Evolutionary conservation across 441 rosid species (phyloP), one percentile per base, ranked within the genome.

Genomic region (Macaranga tanarius): DNA sequence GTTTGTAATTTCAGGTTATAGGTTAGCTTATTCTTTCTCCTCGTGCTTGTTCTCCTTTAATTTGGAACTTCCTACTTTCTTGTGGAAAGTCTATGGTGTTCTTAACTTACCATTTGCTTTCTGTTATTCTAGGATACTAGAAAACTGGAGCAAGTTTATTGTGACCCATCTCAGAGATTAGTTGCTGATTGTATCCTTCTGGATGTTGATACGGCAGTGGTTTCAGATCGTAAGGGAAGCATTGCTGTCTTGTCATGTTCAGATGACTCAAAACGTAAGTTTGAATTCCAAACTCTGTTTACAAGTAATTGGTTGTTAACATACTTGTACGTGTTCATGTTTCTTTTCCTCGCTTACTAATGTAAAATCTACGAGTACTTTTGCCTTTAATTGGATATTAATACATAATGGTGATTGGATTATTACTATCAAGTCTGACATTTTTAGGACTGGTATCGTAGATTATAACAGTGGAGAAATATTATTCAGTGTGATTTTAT

Each of bases 161-260:
- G 91, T 87, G 99, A 95, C 81, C 99, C 99, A 77, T 89, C 93
- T 23, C 99, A 91, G 83, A 86, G 99, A 77, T 87, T 95, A 77
- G 97, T 95, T 82, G 99, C 95, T 81, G 98, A 89, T 79, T 95
- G 99, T 80, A 71, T 87, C 79, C 94, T 95, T 59, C 84, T 85
- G 85, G 96, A 92, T 77, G 86, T 70, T 67, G 86, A 93, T 80
- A 91, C 96, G 10, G 97, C 93, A 69, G 89, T 89, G 76, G 98
- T 93, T 83, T 93, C 99, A 60, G 99, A 95, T 78, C 93, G 99
- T 65, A 93, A 90, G 83, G 99, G 98, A 79, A 89, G 96, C 87
- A 82, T 95, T 78, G 90, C 97, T 75, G 85, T 95, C 73, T 76
- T 95, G 74, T 93, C 99, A 65, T 85, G 91, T 83, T 85, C 92